A percentile compares a stretch with the other conserved stretches of the same genome.
These are phyloP conservation scores for Aphanocladium album DNA, from an alignment of 2,329 filamentous ascomycete species.

Conservation along the genomic window DNA sequence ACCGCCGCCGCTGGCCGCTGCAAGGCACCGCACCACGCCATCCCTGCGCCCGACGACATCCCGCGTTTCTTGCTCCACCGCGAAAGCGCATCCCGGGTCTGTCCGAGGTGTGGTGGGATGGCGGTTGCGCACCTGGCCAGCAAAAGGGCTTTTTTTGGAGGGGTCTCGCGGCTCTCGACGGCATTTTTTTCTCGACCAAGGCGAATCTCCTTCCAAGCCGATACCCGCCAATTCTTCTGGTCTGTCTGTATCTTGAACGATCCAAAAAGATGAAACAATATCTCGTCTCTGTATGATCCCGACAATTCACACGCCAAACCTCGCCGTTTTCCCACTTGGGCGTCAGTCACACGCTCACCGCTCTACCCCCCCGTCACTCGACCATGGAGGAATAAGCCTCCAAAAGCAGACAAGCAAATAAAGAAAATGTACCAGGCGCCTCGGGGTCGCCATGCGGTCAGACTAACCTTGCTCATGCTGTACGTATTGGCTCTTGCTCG, in stretches of 20 bases:
- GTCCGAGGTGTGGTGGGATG: constrained; percentile 4
- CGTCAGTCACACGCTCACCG: constrained; percentile 3
- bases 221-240: not conserved
- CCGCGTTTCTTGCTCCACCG: not conserved
- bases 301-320: not conserved
- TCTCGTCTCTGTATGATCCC: not conserved
- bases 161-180: not conserved
- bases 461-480: constrained; percentile 36
- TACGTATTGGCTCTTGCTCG: constrained; percentile 34
- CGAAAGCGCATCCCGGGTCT: constrained; percentile 9
- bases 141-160: not conserved
- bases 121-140: not conserved
- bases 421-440: constrained; percentile 1
- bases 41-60: no score
- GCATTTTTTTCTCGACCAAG: not conserved
- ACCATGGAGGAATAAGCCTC: not conserved
- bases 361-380: constrained; percentile 2
- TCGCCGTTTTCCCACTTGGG: constrained; percentile 4
- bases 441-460: not conserved
- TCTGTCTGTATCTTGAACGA: no score
- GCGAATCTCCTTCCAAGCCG: no score
- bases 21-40: constrained; percentile 7
- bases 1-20: not conserved
- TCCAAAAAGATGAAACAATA: no score
- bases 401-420: not conserved